These are phyloP conservation scores for Trichoderma parareesei DNA, from an alignment of 495 filamentous ascomycete genomes.

Conservation along the genomic window DNA sequence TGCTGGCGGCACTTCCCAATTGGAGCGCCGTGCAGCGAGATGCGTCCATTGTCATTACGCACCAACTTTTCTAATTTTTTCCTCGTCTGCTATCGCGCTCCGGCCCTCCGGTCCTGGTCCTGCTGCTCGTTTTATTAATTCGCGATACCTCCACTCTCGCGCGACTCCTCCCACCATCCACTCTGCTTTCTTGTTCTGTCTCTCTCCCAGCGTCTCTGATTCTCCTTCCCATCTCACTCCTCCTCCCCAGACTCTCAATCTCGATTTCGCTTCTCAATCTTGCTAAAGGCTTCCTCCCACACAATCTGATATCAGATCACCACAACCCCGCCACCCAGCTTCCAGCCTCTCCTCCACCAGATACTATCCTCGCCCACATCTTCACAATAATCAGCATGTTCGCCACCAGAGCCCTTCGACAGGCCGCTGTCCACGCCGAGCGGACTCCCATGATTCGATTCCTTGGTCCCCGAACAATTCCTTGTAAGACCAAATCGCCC, in stretches of 20 bases:
- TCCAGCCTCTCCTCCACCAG: not conserved
- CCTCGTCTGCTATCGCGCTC: not conserved
- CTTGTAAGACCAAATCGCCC: conserved; percentile 48
- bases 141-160: not conserved
- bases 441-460: conserved; percentile 85
- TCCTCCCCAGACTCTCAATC: not conserved
- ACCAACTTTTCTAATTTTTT: conserved; percentile 12
- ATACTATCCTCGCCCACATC: not conserved
- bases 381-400: conserved; percentile 40
- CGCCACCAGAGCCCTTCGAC: conserved; percentile 57
- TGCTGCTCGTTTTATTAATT: conserved; percentile 8
- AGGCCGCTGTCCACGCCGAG: conserved; percentile 51
- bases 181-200: conserved; percentile 5
- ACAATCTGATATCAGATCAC: not conserved
- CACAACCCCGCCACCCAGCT: not conserved
- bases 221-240: not conserved
- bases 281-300: not conserved
- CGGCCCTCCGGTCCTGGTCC: not conserved
- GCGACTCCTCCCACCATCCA: not conserved
- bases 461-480: conserved; percentile 75
- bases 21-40: not conserved
- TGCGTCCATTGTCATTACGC: not conserved
- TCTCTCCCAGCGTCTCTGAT: not conserved
- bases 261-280: not conserved
- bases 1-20: no score